Evolutionary conservation across 768 basidiomycete species (phyloP).

Genomic region (Naematelia encephala): DNA sequence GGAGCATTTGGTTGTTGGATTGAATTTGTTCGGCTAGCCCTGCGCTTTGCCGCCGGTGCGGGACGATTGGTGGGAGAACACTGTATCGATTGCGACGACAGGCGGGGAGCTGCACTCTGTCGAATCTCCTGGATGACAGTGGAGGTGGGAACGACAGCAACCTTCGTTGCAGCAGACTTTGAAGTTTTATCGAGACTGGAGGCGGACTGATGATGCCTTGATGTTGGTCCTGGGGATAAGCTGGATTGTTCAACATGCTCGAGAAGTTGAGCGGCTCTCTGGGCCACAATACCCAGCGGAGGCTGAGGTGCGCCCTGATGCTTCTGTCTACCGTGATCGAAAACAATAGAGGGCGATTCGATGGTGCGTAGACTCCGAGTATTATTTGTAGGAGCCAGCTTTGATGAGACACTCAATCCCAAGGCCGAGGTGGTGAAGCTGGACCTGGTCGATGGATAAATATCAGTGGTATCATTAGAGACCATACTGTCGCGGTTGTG

Average conservation of each 20-base stretch:
- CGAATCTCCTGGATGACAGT: neutral
- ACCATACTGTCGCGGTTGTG: conserved; percentile 21
- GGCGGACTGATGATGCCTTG: no score
- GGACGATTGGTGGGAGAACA: neutral
- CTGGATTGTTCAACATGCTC: neutral
- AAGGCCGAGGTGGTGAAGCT: conserved; percentile 24
- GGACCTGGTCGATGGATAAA: conserved; percentile 39
- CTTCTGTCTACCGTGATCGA: neutral
- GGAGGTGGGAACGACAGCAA: no score
- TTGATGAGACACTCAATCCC: conserved; percentile 8
- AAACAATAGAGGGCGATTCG: neutral
- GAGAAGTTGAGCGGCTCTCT: neutral
- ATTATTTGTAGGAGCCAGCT: neutral
- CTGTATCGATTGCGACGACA: neutral
- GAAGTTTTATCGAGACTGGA: no score
- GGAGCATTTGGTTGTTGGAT: no score
- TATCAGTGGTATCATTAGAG: conserved; percentile 20
- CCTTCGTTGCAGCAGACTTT: no score
- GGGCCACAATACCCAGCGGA: neutral
- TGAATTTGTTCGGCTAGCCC: neutral
- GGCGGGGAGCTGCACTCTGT: neutral
- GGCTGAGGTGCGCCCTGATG: neutral
- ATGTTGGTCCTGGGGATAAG: neutral
- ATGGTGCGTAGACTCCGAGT: no score
- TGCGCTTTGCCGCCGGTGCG: neutral